Evolutionary conservation across 768 basidiomycete genomes (phyloP), one percentile per base, ranked within the genome.

Genomic region (Lactifluus echinatus): DNA sequence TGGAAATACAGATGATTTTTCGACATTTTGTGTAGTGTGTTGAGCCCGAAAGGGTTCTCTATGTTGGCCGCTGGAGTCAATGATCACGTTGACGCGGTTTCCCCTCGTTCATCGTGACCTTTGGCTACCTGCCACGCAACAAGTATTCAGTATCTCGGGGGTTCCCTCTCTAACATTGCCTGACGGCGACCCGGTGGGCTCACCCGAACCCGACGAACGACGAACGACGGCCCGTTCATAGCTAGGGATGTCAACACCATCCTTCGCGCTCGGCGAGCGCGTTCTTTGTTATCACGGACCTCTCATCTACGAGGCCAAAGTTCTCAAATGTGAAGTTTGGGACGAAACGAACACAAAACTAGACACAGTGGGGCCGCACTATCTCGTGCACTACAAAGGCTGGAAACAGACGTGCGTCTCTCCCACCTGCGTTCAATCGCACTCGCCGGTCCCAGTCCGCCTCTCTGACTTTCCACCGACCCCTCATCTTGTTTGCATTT

Each of bases 301-400:
- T 12, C 80, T 97, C 54, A 83, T 97, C 59, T 98, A 98, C 70
- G 93, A 95, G 72, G 94, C 94, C 11, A 95, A 97, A 71, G 76
- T 97, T n/a, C 78, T 94, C 63, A 78, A 83, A 64, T 37, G 62
- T 11, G 82, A 85, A 57, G 77, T 73, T 39, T 85, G 83, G 72
- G 82, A 84, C 57, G 84, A 86, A 64, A 70, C 75, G 17, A 83
- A 75, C 53, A 79, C 84, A 0, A 75, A 80, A 40, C 77, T 80
- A 5, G 81, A 83, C 6, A 68, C 71, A 10, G 70, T 79, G 2
- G 95, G 94, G 6, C 81, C 83, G 3, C 91, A 95, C 65, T 97
- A 91, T 72, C 85, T 89, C 59, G 94, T 99, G 37, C 96, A 99
- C 70, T 99, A 99, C 78, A 96, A 97, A 71, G 96, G 96, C 8